Conservation (phyloP, 2,329 filamentous ascomycete genomes). For the Orbilia oligospora region DNA sequence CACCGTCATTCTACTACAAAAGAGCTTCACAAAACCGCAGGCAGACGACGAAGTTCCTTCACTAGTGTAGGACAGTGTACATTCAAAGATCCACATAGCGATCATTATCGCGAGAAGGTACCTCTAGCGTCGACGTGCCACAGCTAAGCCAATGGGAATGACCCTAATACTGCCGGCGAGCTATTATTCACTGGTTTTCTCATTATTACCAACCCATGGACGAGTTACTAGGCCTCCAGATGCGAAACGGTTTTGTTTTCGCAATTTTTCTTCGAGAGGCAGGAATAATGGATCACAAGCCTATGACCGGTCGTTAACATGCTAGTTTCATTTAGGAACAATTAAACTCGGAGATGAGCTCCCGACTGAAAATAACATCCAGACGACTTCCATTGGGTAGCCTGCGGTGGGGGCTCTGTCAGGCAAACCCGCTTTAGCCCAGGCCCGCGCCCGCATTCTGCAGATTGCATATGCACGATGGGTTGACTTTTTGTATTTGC, state of each 20-base stretch:
- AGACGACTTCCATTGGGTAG: slow-evolving; percentile 11
- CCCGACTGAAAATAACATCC: slow-evolving; percentile 10
- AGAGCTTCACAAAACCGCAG: slow-evolving; percentile 30
- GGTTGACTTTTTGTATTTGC: slow-evolving; percentile 6
- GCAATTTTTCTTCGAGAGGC: slow-evolving; percentile 11
- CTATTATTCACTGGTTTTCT: slow-evolving; percentile 15
- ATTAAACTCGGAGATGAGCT: slow-evolving; percentile 54
- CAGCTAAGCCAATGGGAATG: slow-evolving; percentile 32
- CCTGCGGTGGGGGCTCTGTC: slow-evolving; percentile 19
- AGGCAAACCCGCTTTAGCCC: slow-evolving; percentile 46
- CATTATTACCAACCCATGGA: slow-evolving; percentile 19
- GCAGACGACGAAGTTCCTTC: slow-evolving; percentile 1
- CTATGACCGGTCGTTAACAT: slow-evolving; percentile 3
- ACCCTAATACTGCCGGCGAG: slow-evolving; percentile 18
- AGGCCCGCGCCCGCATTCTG: slow-evolving; percentile 45
- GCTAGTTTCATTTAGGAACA: background rate
- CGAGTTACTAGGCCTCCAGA: slow-evolving; percentile 12
- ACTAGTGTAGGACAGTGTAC: slow-evolving; percentile 25
- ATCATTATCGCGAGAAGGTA: slow-evolving; percentile 35
- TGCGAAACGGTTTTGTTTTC: background rate
- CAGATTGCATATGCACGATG: slow-evolving; percentile 14
- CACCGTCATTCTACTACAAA: slow-evolving; percentile 5
- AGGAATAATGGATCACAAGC: slow-evolving; percentile 19
- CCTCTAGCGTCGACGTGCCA: slow-evolving; percentile 16
- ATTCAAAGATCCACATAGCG: slow-evolving; percentile 23